Percentiles rank a stretch among this genome's conserved stretches.
phyloP scores from a whole-genome alignment of 495 filamentous ascomycete genomes.

The Evernia prunastri region DNA sequence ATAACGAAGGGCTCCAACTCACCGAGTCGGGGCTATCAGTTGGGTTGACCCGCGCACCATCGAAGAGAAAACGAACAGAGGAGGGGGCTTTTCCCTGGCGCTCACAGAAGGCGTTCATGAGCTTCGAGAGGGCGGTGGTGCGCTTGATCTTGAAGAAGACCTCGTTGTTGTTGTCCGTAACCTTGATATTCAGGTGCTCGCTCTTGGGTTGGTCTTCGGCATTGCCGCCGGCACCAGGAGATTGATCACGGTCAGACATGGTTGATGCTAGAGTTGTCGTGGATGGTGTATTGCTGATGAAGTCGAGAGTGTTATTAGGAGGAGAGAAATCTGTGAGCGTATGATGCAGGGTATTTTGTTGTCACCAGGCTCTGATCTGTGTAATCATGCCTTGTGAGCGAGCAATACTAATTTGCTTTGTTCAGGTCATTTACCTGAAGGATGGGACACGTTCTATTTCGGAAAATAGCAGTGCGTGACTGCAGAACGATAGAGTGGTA shows the following conservation, averaged over 20 bases:
- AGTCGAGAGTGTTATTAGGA: background rate
- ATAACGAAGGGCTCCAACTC: conserved; percentile 33
- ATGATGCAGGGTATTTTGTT: background rate
- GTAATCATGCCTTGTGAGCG: background rate
- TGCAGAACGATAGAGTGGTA: background rate
- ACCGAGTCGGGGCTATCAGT: conserved; percentile 89
- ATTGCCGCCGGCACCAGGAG: conserved; percentile 41
- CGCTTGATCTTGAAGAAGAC: conserved; percentile 99
- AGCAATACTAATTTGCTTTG: background rate
- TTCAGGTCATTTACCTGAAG: background rate
- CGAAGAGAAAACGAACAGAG: conserved; percentile 93
- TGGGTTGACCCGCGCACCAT: conserved; percentile 82
- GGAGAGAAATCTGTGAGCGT: background rate
- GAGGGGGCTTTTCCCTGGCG: conserved; percentile 78
- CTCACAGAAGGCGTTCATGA: conserved; percentile 99
- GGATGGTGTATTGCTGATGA: background rate
- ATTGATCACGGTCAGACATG: conserved; percentile 47
- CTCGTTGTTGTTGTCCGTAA: conserved; percentile 99
- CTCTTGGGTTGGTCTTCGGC: conserved; percentile 50
- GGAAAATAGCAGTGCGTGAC: background rate
- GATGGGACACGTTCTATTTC: background rate
- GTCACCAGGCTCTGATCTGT: conserved; percentile 4
- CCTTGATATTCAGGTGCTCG: conserved; percentile 98
- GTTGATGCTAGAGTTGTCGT: background rate
- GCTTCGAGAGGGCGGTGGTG: conserved; percentile 88